Conservation (phyloP, 2,329 filamentous ascomycete genomes). For the Cucurbitaria berberidis region DNA sequence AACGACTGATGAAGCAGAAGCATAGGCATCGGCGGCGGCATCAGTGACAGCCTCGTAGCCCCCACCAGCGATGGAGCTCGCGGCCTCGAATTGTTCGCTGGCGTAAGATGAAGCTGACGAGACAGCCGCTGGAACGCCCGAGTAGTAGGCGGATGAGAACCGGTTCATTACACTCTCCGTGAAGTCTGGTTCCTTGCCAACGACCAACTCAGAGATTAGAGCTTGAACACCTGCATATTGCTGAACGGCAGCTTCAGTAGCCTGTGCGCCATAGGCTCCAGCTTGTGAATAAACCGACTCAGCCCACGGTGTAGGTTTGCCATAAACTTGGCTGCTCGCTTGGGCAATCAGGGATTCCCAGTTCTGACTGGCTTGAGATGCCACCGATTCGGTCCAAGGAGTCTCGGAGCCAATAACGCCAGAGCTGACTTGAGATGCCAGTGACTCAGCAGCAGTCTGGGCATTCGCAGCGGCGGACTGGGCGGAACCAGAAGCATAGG, state of each 20-base stretch:
- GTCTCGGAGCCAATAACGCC: conserved; percentile 57
- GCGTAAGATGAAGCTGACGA: conserved; percentile 62
- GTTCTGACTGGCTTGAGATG: conserved; percentile 64
- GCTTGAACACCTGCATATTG: conserved; percentile 74
- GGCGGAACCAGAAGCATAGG: conserved; percentile 41
- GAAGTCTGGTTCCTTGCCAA: conserved; percentile 79
- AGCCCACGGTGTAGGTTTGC: conserved; percentile 62
- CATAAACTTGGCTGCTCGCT: conserved; percentile 74
- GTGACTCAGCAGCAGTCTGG: conserved; percentile 55
- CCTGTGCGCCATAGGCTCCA: conserved; percentile 66
- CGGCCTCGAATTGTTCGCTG: conserved; percentile 51
- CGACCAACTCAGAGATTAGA: conserved; percentile 76
- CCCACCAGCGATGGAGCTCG: conserved; percentile 60
- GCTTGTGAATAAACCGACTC: conserved; percentile 59
- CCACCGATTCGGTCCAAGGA: conserved; percentile 60
- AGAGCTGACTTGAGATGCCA: conserved; percentile 55
- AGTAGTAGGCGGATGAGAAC: conserved; percentile 74
- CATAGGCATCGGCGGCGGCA: conserved; percentile 58
- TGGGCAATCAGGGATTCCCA: conserved; percentile 69
- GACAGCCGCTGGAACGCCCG: conserved; percentile 64
- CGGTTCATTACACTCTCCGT: conserved; percentile 79
- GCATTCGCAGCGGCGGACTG: conserved; percentile 53
- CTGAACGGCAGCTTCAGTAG: conserved; percentile 64
- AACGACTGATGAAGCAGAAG: conserved; percentile 55
- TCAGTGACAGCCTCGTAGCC: conserved; percentile 55